Evolutionary conservation across 805 yeast species (phyloP).

Genomic region (Alloascoidea hylecoeti): DNA sequence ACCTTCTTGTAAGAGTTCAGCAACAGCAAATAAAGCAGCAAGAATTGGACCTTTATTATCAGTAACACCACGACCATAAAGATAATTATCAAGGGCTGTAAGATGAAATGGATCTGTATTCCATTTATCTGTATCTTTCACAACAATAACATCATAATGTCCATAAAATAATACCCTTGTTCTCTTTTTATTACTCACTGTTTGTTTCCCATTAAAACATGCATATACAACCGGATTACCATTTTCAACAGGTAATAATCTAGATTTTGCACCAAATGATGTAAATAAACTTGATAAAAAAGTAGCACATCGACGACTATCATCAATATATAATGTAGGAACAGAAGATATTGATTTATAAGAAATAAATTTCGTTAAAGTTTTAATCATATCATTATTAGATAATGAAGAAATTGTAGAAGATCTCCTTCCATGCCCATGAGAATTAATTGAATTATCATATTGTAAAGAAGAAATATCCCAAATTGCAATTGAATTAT

Average conservation of each 20-base stretch:
- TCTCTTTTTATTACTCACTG: conserved; percentile 7
- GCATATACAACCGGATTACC: conserved; percentile 85
- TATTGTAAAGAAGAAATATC: conserved; percentile 23
- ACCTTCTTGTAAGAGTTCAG: conserved; percentile 40
- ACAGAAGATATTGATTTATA: conserved; percentile 68
- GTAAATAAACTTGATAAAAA: conserved; percentile 48
- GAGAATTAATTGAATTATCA: neutral
- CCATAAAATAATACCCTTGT: conserved; percentile 76
- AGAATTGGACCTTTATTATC: conserved; percentile 92
- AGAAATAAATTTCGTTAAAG: conserved; percentile 46
- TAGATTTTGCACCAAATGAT: conserved; percentile 49
- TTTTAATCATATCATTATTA: conserved; percentile 49
- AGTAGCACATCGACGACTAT: conserved; percentile 78
- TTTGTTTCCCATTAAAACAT: conserved; percentile 30
- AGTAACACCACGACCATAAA: conserved; percentile 85
- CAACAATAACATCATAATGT: conserved; percentile 90
- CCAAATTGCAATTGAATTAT: conserved; percentile 64
- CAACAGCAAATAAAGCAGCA: conserved; percentile 80
- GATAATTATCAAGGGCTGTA: conserved; percentile 68
- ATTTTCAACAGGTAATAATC: conserved; percentile 55
- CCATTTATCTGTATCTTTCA: conserved; percentile 54
- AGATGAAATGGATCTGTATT: conserved; percentile 63
- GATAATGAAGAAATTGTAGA: conserved; percentile 18
- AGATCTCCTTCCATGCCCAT: neutral
- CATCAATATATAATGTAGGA: conserved; percentile 56